Evolutionary conservation across 1,139 yeast genomes (phyloP).

Genomic region (Taphrina pruni): DNA sequence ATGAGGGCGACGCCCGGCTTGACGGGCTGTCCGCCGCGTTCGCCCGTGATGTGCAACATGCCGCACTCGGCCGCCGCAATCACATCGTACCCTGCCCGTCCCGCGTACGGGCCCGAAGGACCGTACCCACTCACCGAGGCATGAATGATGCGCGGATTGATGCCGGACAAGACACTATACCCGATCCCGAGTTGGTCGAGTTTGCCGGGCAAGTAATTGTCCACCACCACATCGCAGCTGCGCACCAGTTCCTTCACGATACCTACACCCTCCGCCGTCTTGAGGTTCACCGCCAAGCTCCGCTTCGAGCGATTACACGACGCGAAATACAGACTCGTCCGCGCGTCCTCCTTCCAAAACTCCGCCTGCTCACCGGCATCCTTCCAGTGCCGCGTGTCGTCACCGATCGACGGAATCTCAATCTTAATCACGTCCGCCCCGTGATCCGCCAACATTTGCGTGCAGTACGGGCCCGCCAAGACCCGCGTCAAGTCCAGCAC

Average conservation of each 20-base stretch:
- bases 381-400: conserved; percentile 58
- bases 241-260: conserved; percentile 50
- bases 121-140: conserved; percentile 55
- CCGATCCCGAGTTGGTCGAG: conserved; percentile 53
- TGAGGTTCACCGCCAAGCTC: conserved; percentile 54
- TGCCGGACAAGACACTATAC: conserved; percentile 49
- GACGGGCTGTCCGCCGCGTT: conserved; percentile 55
- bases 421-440: conserved; percentile 55
- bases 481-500: conserved; percentile 56
- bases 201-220: conserved; percentile 55
- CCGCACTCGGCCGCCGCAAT: conserved; percentile 59
- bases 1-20: conserved; percentile 58
- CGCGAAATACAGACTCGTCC: conserved; percentile 55
- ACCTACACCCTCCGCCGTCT: conserved; percentile 51
- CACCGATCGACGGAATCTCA: conserved; percentile 57
- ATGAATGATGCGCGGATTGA: conserved; percentile 51
- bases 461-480: conserved; percentile 57
- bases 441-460: conserved; percentile 52
- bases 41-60: conserved; percentile 57
- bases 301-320: conserved; percentile 55
- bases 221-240: conserved; percentile 55
- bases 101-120: conserved; percentile 53
- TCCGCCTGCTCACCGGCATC: conserved; percentile 41
- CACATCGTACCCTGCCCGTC: conserved; percentile 56
- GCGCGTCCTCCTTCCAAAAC: conserved; percentile 41